These are phyloP conservation scores for Sporothrix curviconia DNA, from an alignment of 2,329 filamentous ascomycete genomes.

Conservation along the genomic window DNA sequence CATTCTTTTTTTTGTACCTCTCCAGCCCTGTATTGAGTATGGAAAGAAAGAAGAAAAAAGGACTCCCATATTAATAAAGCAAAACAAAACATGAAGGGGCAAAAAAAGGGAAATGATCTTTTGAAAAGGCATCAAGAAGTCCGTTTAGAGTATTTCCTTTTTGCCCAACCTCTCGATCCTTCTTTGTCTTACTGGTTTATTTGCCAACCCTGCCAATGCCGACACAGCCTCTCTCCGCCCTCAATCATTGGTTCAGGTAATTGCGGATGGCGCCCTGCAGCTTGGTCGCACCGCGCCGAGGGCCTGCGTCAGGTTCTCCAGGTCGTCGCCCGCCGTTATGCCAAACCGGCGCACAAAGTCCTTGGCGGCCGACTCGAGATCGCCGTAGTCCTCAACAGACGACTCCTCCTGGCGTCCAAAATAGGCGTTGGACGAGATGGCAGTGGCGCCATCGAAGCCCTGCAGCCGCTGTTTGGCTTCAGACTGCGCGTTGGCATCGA, in stretches of 20 bases:
- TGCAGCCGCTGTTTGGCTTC: conserved; percentile 84
- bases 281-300: conserved; percentile 80
- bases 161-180: too few species aligned
- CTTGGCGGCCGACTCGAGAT: conserved; percentile 87
- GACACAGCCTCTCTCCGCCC: not conserved
- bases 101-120: not conserved
- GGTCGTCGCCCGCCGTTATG: conserved; percentile 88
- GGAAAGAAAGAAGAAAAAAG: not conserved
- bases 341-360: conserved; percentile 95
- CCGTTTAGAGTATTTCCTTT: too few species aligned
- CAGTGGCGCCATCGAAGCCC: conserved; percentile 84
- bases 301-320: conserved; percentile 80
- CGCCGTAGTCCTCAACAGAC: conserved; percentile 70
- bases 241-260: conserved; percentile 39
- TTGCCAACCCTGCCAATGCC: not conserved
- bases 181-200: not conserved
- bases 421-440: conserved; percentile 96
- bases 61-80: not conserved
- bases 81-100: not conserved
- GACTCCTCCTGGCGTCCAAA: conserved; percentile 86
- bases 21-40: conserved; percentile 2
- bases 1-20: not conserved
- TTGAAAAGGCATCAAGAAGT: not conserved
- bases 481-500: conserved; percentile 69
- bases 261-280: conserved; percentile 69